Evolutionary conservation across 352 stramenopile genomes (phyloP), one percentile per base, ranked within the genome.

Genomic region (Thalassiosira livingstoniorum): DNA sequence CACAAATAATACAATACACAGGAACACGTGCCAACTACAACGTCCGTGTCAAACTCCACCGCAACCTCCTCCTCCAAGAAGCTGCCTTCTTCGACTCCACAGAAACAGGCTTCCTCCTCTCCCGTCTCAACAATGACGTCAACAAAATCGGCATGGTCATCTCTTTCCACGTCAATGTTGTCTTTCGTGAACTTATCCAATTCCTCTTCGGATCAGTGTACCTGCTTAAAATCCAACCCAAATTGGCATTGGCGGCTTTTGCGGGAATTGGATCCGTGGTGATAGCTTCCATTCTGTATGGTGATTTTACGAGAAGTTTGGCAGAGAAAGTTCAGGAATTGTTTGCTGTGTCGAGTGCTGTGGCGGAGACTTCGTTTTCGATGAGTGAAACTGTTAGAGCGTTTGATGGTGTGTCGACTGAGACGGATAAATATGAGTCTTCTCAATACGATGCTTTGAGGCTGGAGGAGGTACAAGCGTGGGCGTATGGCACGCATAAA

Each of bases 91-190:
- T 93, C 67, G 88, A 94, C 67, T 62, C 45, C n/a, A 58, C 74
- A 74, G 4, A 94, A 81, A 88, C 75, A 29, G 90, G 90, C 32
- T 88, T 91, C 64, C 71, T 94, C 13, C 68, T 94, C 4, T 91
- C 80, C 61, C 84, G 90, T 61, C 77, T 94, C 2, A 92, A 93
- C 60, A 93, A 91, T 71, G 90, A 94, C 75, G 90, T 93, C 1
- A 93, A 93, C 64, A 93, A 93, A 71, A 93, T 94, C 71, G 88
- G 88, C 54, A 87, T 89, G 77, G 88, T 93, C 0, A 90, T 94
- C 60, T 90, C 80, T 0, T 92, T 92, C 75, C 90, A 94, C 58
- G 81, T 94, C 1, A 93, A 93, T 43, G 84, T 93, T 27, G 85
- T 94, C 4, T 65, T 92, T 10, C 82, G 88, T 51, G 87, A 93